A percentile compares a stretch with the other conserved stretches of the same genome.
These are phyloP conservation scores for Beauveria medogensis DNA, from an alignment of 2,329 filamentous ascomycete genomes.

Conservation along the genomic window DNA sequence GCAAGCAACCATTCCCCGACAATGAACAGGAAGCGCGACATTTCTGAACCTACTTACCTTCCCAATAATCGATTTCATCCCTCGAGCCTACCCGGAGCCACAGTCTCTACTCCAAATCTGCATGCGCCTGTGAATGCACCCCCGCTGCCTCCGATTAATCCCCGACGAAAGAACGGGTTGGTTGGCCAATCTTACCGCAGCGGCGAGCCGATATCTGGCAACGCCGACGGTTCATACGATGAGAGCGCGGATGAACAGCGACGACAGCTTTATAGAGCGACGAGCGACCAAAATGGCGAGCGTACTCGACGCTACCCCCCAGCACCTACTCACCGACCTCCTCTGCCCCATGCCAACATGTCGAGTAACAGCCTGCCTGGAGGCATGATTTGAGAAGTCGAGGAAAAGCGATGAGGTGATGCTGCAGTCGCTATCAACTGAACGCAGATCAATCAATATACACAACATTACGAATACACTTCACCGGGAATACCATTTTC, in stretches of 20 bases:
- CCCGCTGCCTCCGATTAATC: conserved; percentile 52
- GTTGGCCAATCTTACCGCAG: conserved; percentile 27
- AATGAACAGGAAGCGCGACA: conserved; percentile 33
- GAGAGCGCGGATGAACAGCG: conserved; percentile 22
- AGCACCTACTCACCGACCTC: conserved; percentile 19
- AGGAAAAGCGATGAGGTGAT: not conserved
- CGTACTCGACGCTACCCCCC: conserved; percentile 20
- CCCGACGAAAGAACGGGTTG: conserved; percentile 41
- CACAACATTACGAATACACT: not conserved
- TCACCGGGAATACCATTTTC: not conserved
- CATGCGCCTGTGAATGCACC: conserved; percentile 31
- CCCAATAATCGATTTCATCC: conserved; percentile 24
- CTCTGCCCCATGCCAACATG: conserved; percentile 20
- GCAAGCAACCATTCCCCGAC: conserved; percentile 30
- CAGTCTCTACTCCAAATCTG: conserved; percentile 30
- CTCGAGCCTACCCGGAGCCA: conserved; percentile 25
- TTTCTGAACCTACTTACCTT: conserved; percentile 42
- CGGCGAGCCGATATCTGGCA: conserved; percentile 23
- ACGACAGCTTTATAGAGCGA: conserved; percentile 35
- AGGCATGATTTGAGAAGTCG: conserved; percentile 35
- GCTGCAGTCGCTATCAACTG: not conserved
- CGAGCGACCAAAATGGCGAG: conserved; percentile 31
- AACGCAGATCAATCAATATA: not conserved
- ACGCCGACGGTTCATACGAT: conserved; percentile 21
- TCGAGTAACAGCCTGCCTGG: conserved; percentile 29